phyloP scores from a whole-genome alignment of 2,329 filamentous ascomycete genomes.

The Neospermospora avenae region DNA sequence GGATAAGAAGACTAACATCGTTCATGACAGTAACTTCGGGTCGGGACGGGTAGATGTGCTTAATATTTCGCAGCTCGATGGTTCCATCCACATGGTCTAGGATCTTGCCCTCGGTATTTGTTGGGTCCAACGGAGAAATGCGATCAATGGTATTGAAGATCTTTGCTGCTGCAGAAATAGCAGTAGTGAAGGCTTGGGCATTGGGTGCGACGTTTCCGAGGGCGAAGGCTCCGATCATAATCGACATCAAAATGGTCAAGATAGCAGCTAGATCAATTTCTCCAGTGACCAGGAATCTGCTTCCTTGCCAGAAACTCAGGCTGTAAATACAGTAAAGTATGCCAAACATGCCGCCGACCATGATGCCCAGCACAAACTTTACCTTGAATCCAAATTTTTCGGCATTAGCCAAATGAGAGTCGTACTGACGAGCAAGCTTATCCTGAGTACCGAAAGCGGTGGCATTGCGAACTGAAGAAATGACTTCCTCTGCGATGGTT shows the following conservation, averaged over 20 bases:
- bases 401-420: conserved; percentile 67
- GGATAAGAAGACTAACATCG: conserved; percentile 73
- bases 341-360: conserved; percentile 82
- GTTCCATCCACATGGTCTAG: conserved; percentile 71
- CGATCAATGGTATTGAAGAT: conserved; percentile 95
- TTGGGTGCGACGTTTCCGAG: conserved; percentile 86
- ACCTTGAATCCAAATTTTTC: conserved; percentile 73
- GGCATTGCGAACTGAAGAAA: conserved; percentile 89
- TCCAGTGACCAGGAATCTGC: conserved; percentile 65
- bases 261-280: conserved; percentile 67
- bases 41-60: conserved; percentile 91
- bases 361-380: conserved; percentile 68
- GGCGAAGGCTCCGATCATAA: conserved; percentile 91
- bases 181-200: conserved; percentile 79
- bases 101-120: conserved; percentile 65
- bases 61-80: conserved; percentile 77
- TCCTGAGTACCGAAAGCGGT: conserved; percentile 92
- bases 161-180: conserved; percentile 80
- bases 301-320: conserved; percentile 85
- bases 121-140: conserved; percentile 76
- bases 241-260: conserved; percentile 81
- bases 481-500: conserved; percentile 87
- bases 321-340: conserved; percentile 85
- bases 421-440: conserved; percentile 84
- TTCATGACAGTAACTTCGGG: conserved; percentile 89